Evolutionary conservation across 2,329 filamentous ascomycete species (phyloP).

Genomic region (Blastomyces parvus): DNA sequence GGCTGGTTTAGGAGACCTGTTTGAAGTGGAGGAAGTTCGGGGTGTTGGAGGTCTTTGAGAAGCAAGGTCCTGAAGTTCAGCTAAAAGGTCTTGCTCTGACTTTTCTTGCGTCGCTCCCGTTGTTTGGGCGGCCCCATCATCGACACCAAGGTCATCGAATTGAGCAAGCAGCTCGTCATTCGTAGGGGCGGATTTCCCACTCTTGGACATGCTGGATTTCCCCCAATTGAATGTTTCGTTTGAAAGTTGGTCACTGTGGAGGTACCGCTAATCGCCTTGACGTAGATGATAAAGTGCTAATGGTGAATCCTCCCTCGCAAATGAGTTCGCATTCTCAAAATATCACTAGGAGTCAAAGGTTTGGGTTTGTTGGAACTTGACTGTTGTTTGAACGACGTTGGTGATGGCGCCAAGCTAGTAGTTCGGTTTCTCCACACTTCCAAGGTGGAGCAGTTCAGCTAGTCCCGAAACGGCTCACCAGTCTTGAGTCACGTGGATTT

Average conservation of each 20-base stretch:
- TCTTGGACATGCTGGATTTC: slow-evolving; percentile 20
- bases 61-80: slow-evolving; percentile 75
- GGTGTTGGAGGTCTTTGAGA: slow-evolving; percentile 72
- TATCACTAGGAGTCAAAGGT: background rate
- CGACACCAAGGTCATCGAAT: slow-evolving; percentile 39
- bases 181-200: slow-evolving; percentile 25
- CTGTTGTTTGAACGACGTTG: background rate
- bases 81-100: slow-evolving; percentile 64
- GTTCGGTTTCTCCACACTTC: background rate
- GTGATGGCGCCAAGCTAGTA: background rate
- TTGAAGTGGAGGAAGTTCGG: slow-evolving; percentile 45
- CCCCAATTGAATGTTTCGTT: background rate
- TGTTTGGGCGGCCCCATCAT: slow-evolving; percentile 18
- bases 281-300: background rate
- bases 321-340: background rate
- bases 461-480: background rate
- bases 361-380: background rate
- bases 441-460: background rate
- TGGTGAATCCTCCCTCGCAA: background rate
- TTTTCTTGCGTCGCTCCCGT: slow-evolving; percentile 16
- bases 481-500: background rate
- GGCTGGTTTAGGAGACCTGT: slow-evolving; percentile 45
- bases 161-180: slow-evolving; percentile 43
- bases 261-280: background rate
- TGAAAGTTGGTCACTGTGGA: background rate